Evolutionary conservation across 2,329 filamentous ascomycete species (phyloP), one percentile per base, ranked within the genome.

Genomic region (Shiraia sp.): DNA sequence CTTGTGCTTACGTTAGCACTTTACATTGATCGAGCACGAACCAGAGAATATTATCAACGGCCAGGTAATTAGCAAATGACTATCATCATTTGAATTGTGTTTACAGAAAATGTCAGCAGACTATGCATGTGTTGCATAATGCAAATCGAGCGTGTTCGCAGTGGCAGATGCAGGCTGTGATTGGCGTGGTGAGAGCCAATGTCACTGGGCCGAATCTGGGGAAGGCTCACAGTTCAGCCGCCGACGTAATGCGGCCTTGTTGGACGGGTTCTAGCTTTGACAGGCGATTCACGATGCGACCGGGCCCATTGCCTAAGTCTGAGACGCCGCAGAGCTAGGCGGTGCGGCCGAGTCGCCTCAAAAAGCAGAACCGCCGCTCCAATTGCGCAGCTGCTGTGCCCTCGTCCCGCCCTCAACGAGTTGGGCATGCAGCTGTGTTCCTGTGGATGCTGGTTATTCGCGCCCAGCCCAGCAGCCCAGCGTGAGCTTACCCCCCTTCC

Each of bases 161-260:
- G n/a, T n/a, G n/a, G n/a, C n/a, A n/a, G n/a, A n/a, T n/a, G n/a
- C n/a, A n/a, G n/a, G n/a, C n/a, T n/a, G n/a, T n/a, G n/a, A n/a
- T n/a, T n/a, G n/a, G n/a, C n/a, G n/a, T n/a, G n/a, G n/a, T n/a
- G n/a, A n/a, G n/a, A n/a, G n/a, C n/a, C n/a, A n/a, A n/a, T n/a
- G n/a, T n/a, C 14, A 25, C 17, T 15, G 19, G 10, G 19, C 30
- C 22, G 10, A 42, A 13, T 32, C 32, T 40, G 27, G 38, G 49
- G 41, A 35, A 23, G 30, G 19, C 30, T 17, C 25, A 23, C 33
- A 26, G 7, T 29, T 52, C 51, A 55, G 51, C 52, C 52, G 52
- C 52, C 48, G 51, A 54, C 52, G 52, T 50, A 53, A 40, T 40
- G 22, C 24, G 25, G 29, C 22, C n/a, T 29, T 32, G 42, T 38